phyloP scores from a whole-genome alignment of 108 stramenopile species.

The Schizochytrium sp. region DNA sequence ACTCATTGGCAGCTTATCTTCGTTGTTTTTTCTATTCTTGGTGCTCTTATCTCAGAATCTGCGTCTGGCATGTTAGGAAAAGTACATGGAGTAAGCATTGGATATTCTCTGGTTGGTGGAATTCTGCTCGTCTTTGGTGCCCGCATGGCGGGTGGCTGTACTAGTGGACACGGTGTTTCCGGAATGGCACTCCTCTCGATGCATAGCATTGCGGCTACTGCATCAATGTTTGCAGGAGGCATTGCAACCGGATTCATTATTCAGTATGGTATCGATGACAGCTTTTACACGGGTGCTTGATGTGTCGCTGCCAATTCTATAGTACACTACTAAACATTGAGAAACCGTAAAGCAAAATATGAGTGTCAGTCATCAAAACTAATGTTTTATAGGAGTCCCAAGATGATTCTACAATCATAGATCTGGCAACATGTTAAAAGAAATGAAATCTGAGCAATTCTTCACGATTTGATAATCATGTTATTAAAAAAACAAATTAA shows the following conservation, averaged over 20 bases:
- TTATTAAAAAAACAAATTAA: too few species aligned
- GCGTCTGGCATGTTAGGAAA: background rate
- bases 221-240: conserved; percentile 54
- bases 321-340: too few species aligned
- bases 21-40: background rate
- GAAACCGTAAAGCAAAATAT: too few species aligned
- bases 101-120: conserved; percentile 42
- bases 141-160: conserved; percentile 51
- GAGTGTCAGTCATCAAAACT: too few species aligned
- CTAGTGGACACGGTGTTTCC: conserved; percentile 44
- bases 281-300: too few species aligned
- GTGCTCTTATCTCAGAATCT: background rate
- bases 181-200: conserved; percentile 34
- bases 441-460: too few species aligned
- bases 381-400: too few species aligned
- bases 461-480: too few species aligned
- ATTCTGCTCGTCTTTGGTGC: conserved; percentile 51
- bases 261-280: too few species aligned
- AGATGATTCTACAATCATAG: too few species aligned
- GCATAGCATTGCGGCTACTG: background rate
- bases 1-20: conserved; percentile 50
- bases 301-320: too few species aligned
- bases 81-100: background rate
- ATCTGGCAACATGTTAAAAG: too few species aligned
- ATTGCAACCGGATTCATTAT: conserved; percentile 12